Base-by-base conservation (phyloP, 73 alveolate species). In the Paramecium tetraurelia region DNA sequence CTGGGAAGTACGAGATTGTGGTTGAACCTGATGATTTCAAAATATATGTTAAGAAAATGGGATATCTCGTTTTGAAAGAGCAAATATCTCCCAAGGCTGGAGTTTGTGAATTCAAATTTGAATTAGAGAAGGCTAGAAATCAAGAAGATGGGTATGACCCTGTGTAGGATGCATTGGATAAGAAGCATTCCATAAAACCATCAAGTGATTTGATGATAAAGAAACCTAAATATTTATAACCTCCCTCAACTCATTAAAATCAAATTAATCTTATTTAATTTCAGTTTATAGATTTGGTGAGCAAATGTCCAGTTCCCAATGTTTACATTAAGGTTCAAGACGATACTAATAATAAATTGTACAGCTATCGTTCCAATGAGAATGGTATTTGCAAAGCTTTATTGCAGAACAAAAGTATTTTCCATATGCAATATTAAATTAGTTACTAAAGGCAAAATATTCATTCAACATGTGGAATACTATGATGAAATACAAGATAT, bases 101-200 rank as follows among this genome's bases (percentile, higher is more conserved):
- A 18, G 90, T 80, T 0, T 80, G 77, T 46, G 75, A 80, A 44
- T 80, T 2, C 11, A 20, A 44, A 80, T 31, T 5, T 31, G 90
- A 80, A 46, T 41, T 80, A 20, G 10, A 0, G 7, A 80, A 48
- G 33, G 75, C 90, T 22, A 27, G 5, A 0, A 63, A 11, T 5
- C 14, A 9, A 80, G 70, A 80, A 46, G 90, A 80, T 2, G 90
- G 90, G 7, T 80, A 80, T 46, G 90, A 80, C 43, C 90, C 90
- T 11, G 76, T 80, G 0, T 22, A 41, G 12, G 90, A 80, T 80
- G 90, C 90, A n/a, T 80, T 80, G 35, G 90, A 80, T 9, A 80
- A 80, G 24, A 80, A 80, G 46, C 75, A 4, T 44, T 14, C 58
- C 6, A 80, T 80, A 6, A 44, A 80, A 24, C 90, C 90, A 31